Base-by-base conservation (phyloP, 331 rosid genomes). In the Quercus phellos region DNA sequence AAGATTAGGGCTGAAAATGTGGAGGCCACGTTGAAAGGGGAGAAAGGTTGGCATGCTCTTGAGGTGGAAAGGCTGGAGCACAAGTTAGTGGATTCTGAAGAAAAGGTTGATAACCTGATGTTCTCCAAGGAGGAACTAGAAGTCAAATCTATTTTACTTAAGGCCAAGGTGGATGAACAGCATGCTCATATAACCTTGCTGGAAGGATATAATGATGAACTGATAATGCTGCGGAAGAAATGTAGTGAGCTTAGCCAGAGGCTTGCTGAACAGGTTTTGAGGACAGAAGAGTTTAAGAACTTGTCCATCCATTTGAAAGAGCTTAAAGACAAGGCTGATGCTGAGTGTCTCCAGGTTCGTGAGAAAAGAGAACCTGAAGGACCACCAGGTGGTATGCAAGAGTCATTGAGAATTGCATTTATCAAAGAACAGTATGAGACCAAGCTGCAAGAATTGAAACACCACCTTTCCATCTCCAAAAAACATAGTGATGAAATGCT, bases 381-480 rank as follows among this genome's bases (percentile, higher is more conserved):
- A 55, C 89, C 89, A 16, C 91, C 89, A 7, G 79, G 73, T 73
- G 90, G 89, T 38, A 78, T 90, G 88, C 98, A 89, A 74, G 99
- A 95, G 80, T 95, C 99, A 16, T 82, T 95, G 83, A 95, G 99
- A 85, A 95, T 95, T 70, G 98, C 92, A 71, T 95, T 95, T 85
- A 89, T 95, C 87, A 93, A 91, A 91, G 99, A 95, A 74, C 99
- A 95, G 74, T 91, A 91, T 72, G 99, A 95, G 87, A 86, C 97
- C 26, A 95, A 87, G 88, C 83, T 95, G 89, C 97, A 91, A 85
- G 99, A 95, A 87, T 82, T 90, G 79, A 93, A 86, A 74, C 97
- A 90, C 29, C 96, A 89, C 77, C 93, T 93, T 77, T 85, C 94
- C 70, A 74, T 90, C 73, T 93, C 98, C 59, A 88, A 93, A 80